Conservation (phyloP, 75 land plant genomes). For the Pseudotsuga menziesii region DNA sequence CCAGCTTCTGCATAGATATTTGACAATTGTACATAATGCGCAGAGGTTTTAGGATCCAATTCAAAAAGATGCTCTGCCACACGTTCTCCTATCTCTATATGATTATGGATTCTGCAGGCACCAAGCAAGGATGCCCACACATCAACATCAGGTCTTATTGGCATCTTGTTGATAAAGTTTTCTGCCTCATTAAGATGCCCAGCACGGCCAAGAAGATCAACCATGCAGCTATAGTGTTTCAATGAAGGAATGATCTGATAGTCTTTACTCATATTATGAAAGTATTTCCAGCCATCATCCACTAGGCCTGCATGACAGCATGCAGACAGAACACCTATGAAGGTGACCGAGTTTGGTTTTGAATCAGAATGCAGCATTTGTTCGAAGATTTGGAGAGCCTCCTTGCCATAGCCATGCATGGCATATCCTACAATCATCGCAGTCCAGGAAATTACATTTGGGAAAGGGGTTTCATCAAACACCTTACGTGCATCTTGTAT, state of each 20-base stretch:
- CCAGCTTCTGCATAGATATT: constrained; percentile 21
- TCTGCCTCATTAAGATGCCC: constrained; percentile 9
- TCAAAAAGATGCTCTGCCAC: constrained; percentile 8
- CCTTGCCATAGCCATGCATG: constrained; percentile 11
- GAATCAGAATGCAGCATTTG: constrained; percentile 13
- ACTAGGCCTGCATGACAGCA: constrained; percentile 18
- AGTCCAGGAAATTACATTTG: constrained; percentile 8
- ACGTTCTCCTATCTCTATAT: constrained; percentile 15
- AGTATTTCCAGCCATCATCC: constrained; percentile 10
- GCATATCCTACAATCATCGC: constrained; percentile 26
- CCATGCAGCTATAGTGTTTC: constrained; percentile 14
- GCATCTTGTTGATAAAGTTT: constrained; percentile 8
- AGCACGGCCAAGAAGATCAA: constrained; percentile 23
- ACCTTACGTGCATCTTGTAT: constrained; percentile 3
- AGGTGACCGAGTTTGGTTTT: constrained; percentile 17
- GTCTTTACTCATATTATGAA: constrained; percentile 1
- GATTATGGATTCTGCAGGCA: constrained; percentile 11
- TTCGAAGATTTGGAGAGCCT: constrained; percentile 15
- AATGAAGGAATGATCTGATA: constrained; percentile 5
- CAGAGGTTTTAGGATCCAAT: constrained; percentile 2
- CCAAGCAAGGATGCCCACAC: constrained; percentile 15
- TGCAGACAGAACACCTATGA: constrained; percentile 12
- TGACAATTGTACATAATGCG: constrained; percentile 13
- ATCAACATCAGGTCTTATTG: not conserved
- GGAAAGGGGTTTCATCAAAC: not conserved